These are phyloP conservation scores for Wakefieldia striispora DNA, from an alignment of 768 basidiomycete species.

Conservation along the genomic window DNA sequence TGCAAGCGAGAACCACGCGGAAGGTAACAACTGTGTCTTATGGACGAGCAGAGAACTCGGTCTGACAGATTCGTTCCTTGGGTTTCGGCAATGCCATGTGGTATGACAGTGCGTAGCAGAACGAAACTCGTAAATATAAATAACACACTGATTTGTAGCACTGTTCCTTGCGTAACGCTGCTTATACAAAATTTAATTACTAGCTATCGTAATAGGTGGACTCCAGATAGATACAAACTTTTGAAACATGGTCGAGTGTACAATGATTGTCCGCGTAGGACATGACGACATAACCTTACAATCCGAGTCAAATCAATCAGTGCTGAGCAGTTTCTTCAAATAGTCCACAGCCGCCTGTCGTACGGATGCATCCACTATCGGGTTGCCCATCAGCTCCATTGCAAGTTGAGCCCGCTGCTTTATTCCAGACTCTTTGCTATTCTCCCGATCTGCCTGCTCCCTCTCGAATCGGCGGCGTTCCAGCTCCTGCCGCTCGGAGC, in stretches of 20 bases:
- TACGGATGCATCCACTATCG: slow-evolving; percentile 54
- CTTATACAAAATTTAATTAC: not conserved
- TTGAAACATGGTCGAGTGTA: slow-evolving; percentile 9
- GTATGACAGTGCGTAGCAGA: too few species aligned
- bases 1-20: too few species aligned
- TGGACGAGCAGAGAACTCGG: too few species aligned
- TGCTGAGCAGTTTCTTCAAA: slow-evolving; percentile 60
- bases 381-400: slow-evolving; percentile 61
- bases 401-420: slow-evolving; percentile 68
- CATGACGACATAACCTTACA: slow-evolving; percentile 5
- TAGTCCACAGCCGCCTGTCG: slow-evolving; percentile 70
- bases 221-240: slow-evolving; percentile 4
- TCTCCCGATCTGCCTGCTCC: slow-evolving; percentile 56
- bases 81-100: too few species aligned
- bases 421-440: slow-evolving; percentile 47
- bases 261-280: slow-evolving; percentile 8
- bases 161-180: too few species aligned
- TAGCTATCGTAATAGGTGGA: slow-evolving; percentile 6
- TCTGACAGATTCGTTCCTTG: too few species aligned
- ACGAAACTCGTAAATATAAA: too few species aligned
- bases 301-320: slow-evolving; percentile 27
- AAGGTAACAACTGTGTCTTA: too few species aligned
- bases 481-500: slow-evolving; percentile 46
- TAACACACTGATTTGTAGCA: too few species aligned
- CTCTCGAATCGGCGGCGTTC: slow-evolving; percentile 54